Evolutionary conservation across 2,329 filamentous ascomycete genomes (phyloP).

Genomic region (Zymoseptoria passerinii): DNA sequence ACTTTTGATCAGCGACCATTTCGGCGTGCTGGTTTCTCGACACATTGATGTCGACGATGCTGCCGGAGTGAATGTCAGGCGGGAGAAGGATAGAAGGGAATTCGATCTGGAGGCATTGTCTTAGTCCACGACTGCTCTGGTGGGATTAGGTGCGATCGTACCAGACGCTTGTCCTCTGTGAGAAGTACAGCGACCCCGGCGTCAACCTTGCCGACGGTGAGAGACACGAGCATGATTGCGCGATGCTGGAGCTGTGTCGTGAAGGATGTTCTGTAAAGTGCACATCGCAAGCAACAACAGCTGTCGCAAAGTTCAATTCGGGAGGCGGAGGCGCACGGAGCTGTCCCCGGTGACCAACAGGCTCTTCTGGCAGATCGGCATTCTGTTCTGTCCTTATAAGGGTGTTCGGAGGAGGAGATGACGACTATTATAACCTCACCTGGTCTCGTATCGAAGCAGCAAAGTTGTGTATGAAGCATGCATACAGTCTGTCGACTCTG

Average conservation of each 20-base stretch:
- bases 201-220: slow-evolving; percentile 98
- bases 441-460: background rate
- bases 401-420: too few species aligned
- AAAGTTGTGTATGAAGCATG: background rate
- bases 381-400: background rate
- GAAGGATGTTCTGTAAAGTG: background rate
- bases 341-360: background rate
- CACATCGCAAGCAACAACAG: background rate
- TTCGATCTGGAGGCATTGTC: slow-evolving; percentile 65
- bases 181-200: slow-evolving; percentile 94
- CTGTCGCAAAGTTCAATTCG: background rate
- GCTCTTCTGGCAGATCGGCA: background rate
- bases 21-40: slow-evolving; percentile 78
- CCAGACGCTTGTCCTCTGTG: slow-evolving; percentile 92
- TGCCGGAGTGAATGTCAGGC: slow-evolving; percentile 87
- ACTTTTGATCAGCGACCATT: slow-evolving; percentile 61
- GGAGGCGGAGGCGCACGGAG: background rate
- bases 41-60: slow-evolving; percentile 96
- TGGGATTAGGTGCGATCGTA: slow-evolving; percentile 42
- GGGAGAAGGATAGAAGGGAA: slow-evolving; percentile 96
- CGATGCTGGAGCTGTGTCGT: background rate
- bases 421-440: background rate
- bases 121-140: background rate
- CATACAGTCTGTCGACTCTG: background rate
- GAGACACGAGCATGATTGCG: slow-evolving; percentile 76